phyloP scores from a whole-genome alignment of 345 rosid genomes.

The Arabidopsis arenosa region DNA sequence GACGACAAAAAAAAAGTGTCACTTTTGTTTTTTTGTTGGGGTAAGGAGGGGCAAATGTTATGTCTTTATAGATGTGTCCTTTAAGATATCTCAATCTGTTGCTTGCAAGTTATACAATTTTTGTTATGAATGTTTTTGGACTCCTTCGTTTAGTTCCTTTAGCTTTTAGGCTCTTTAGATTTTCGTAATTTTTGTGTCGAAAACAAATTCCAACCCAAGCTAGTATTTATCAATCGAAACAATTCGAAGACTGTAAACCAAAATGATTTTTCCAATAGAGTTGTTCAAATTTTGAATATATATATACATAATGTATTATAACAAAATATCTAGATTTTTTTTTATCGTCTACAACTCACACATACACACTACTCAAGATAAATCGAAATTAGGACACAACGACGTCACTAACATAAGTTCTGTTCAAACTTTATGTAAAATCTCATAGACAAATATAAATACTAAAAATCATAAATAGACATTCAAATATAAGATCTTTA shows the following conservation, averaged over 20 bases:
- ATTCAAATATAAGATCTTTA: too few relatives aligned
- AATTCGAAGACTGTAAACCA: neutral
- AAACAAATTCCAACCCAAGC: neutral
- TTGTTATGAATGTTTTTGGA: slow-evolving; percentile 29
- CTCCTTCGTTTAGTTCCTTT: slow-evolving; percentile 27
- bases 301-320: too few relatives aligned
- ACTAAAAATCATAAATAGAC: neutral
- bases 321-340: too few relatives aligned
- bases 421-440: neutral
- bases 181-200: slow-evolving; percentile 3
- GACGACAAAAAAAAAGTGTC: slow-evolving; percentile 27
- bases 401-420: too few relatives aligned
- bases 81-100: slow-evolving; percentile 39
- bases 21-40: slow-evolving; percentile 40
- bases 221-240: neutral
- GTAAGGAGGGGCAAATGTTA: slow-evolving; percentile 40
- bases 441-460: neutral
- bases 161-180: slow-evolving; percentile 17
- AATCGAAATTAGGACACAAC: too few relatives aligned
- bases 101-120: slow-evolving; percentile 33
- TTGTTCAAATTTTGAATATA: too few relatives aligned
- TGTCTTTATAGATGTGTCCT: slow-evolving; percentile 41
- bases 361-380: too few relatives aligned
- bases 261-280: neutral
- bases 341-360: too few relatives aligned